phyloP scores from a whole-genome alignment of 345 rosid species.

The Citrus sinensis region DVS_A1.0 CM039163.1:45972501-45973000 shows the following conservation, averaged over 20 bases:
- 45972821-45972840: slow-evolving; percentile 10
- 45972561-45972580: neutral
- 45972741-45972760: slow-evolving; percentile 56
- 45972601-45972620: neutral
- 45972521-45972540: neutral
- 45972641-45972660: neutral
- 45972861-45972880: neutral
- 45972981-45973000: too few species aligned
- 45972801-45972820: slow-evolving; percentile 6
- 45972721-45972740: slow-evolving; percentile 54
- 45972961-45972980: neutral
- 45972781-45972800: slow-evolving; percentile 44
- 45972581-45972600: neutral
- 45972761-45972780: slow-evolving; percentile 47
- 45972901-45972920: neutral
- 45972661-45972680: slow-evolving; percentile 73
- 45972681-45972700: slow-evolving; percentile 82
- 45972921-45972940: neutral
- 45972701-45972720: slow-evolving; percentile 73
- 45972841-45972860: neutral
- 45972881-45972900: neutral
- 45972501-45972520: neutral
- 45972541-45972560: neutral
- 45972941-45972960: neutral
- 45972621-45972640: slow-evolving; percentile 1